Conservation (phyloP, 1,284 basidiomycete species). For the Lignosus rhinocerotis region DNA sequence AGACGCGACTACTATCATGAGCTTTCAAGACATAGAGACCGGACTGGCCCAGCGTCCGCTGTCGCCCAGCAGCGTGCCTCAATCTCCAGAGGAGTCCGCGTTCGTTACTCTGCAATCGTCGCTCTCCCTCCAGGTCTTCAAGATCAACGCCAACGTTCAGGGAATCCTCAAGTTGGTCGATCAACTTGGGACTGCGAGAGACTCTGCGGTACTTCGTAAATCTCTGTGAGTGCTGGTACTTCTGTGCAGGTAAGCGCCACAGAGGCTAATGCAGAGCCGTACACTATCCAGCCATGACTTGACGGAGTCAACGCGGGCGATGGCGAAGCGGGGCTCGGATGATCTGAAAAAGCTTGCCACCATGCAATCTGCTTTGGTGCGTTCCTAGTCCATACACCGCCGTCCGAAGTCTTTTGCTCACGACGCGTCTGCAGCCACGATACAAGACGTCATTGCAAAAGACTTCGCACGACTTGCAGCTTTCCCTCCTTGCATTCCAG, state of each 20-base stretch:
- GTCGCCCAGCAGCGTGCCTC: constrained; percentile 42
- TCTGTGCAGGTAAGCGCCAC: neutral
- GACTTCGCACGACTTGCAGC: constrained; percentile 90
- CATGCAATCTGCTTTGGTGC: constrained; percentile 59
- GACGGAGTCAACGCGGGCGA: constrained; percentile 90
- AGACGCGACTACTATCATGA: constrained; percentile 46
- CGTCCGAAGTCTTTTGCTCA: neutral
- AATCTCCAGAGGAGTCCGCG: constrained; percentile 65
- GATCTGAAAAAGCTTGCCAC: constrained; percentile 86
- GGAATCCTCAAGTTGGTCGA: constrained; percentile 93
- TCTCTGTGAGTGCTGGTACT: constrained; percentile 59
- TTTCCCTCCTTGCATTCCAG: constrained; percentile 90
- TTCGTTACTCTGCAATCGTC: constrained; percentile 84
- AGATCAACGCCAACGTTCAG: constrained; percentile 97
- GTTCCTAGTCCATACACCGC: neutral
- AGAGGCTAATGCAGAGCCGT: neutral
- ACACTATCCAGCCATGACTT: constrained; percentile 68
- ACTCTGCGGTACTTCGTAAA: constrained; percentile 76
- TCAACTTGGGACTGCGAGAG: constrained; percentile 81
- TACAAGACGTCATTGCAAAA: constrained; percentile 83
- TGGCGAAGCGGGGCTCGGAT: constrained; percentile 92
- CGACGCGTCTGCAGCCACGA: constrained; percentile 50
- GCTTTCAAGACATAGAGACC: constrained; percentile 78
- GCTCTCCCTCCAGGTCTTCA: constrained; percentile 95
- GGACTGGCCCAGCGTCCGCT: constrained; percentile 52